Evolutionary conservation across 441 rosid species (phyloP).

Genomic region (Metrosideros polymorpha): DNA sequence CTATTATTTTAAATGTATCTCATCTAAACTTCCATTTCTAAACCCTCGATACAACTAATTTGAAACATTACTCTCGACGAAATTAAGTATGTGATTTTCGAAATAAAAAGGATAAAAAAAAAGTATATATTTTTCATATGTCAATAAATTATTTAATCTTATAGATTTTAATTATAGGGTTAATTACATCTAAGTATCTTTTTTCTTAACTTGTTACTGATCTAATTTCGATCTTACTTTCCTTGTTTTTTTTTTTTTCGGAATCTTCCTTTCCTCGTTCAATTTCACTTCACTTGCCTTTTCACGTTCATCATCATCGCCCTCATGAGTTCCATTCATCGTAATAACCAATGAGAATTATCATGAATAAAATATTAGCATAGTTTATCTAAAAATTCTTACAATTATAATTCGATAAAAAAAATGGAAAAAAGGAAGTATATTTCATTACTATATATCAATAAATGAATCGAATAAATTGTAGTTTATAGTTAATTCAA

Average conservation of each 20-base stretch:
- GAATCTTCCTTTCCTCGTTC: too few relatives aligned
- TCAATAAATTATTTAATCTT: not conserved
- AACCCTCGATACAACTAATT: not conserved
- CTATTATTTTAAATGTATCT: not conserved
- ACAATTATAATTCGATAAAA: not conserved
- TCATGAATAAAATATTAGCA: too few relatives aligned
- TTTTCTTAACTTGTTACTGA: not conserved
- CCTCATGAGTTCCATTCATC: not conserved
- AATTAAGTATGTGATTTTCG: not conserved
- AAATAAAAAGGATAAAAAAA: not conserved
- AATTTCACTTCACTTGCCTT: not conserved
- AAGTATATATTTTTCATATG: not conserved
- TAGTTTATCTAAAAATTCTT: accelerated
- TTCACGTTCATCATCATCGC: not conserved
- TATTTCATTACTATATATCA: not conserved
- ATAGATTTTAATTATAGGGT: not conserved
- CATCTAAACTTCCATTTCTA: not conserved
- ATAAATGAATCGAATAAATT: not conserved
- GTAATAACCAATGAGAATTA: not conserved
- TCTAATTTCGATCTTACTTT: not conserved
- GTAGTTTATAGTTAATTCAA: not conserved
- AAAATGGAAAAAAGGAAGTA: not conserved
- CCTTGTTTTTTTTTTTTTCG: too few relatives aligned
- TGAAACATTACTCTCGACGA: not conserved
- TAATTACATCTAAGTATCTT: not conserved